A percentile compares a stretch with the other conserved stretches of the same genome.
phyloP scores from a whole-genome alignment of 1,139 yeast species.

The Kurtzmaniella quercitrusa region DNA sequence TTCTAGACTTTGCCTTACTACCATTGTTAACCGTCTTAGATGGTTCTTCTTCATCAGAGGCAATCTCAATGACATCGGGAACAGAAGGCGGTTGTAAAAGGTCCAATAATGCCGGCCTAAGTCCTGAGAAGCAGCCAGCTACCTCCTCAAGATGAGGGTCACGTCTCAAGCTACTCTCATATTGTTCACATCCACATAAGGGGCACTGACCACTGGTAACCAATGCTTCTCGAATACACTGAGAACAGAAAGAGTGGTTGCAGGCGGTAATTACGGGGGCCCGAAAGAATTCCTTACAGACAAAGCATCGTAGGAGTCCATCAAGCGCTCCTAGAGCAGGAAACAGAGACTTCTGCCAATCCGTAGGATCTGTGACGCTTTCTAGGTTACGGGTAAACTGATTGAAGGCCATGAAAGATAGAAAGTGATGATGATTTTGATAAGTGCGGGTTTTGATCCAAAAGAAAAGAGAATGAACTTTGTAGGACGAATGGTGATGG shows the following conservation, averaged over 20 bases:
- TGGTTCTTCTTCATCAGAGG: constrained; percentile 11
- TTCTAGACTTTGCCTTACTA: no score
- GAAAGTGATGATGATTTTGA: not conserved
- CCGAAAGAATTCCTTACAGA: constrained; percentile 80
- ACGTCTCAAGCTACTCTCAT: constrained; percentile 66
- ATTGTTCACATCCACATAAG: constrained; percentile 66
- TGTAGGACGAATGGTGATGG: no score
- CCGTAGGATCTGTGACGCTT: constrained; percentile 62
- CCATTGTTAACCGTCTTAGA: not conserved
- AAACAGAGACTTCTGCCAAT: constrained; percentile 52
- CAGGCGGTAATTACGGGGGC: constrained; percentile 88
- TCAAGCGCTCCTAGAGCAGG: constrained; percentile 65
- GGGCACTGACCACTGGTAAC: constrained; percentile 67
- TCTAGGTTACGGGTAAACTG: constrained; percentile 14
- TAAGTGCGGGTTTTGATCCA: no score
- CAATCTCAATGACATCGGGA: constrained; percentile 18
- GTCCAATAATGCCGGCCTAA: constrained; percentile 37
- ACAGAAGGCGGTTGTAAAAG: constrained; percentile 4
- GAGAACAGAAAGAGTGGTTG: constrained; percentile 87
- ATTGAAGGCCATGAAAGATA: constrained; percentile 10
- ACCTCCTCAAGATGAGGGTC: constrained; percentile 74
- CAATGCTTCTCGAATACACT: constrained; percentile 76
- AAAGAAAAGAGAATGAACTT: no score
- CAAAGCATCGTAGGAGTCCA: constrained; percentile 72
- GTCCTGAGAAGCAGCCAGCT: constrained; percentile 47